Base-by-base conservation (phyloP, 805 yeast species). In the Saturnispora serradocipensis region DNA sequence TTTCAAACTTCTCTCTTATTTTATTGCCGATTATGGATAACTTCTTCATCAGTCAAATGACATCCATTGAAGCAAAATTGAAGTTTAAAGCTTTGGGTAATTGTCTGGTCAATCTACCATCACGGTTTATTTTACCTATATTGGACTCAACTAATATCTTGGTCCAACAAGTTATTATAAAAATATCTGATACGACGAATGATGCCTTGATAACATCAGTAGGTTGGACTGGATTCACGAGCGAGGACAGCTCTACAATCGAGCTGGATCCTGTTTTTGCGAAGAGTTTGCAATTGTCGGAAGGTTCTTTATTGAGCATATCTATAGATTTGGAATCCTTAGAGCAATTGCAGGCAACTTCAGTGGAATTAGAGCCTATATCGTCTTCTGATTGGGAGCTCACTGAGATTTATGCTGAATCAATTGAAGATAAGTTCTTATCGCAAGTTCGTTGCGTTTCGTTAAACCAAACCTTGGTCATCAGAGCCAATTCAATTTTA, bases 301-400 rank as follows among this genome's bases (percentile, higher is more conserved):
- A 80, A 36, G 66, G 67, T 25, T 63, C 72, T 8, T 62, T 56
- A 20, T 61, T 78, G 2, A 64, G 68, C 2, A 54, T 85, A 39
- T 71, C 68, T 36, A 61, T 84, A 49, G 74, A 76, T 51, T 70
- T 78, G 13, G n/a, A 46, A 38, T 64, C 72, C 1, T 78, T 75
- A n/a, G 35, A 20, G 34, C 38, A 34, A n/a, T n/a, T 22, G 16
- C 24, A 43, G 20, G 54, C 58, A 11, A 70, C 73, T 5, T 78
- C 81, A 3, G 81, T 90, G 3, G 81, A 78, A 59, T 73, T 91
- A 43, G 96, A 87, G 60, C 98, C 98, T 0, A 67, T 77, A 18
- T 74, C 87, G 0, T 66, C 82, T 2, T 75, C 84, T 5, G 99
- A 91, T 62, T 91, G 97, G 97, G 97, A 90, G 57, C 70, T 87